These are phyloP conservation scores for Rosa rugosa DNA, from an alignment of 306 rosid species.

Conservation along the genomic window DNA sequence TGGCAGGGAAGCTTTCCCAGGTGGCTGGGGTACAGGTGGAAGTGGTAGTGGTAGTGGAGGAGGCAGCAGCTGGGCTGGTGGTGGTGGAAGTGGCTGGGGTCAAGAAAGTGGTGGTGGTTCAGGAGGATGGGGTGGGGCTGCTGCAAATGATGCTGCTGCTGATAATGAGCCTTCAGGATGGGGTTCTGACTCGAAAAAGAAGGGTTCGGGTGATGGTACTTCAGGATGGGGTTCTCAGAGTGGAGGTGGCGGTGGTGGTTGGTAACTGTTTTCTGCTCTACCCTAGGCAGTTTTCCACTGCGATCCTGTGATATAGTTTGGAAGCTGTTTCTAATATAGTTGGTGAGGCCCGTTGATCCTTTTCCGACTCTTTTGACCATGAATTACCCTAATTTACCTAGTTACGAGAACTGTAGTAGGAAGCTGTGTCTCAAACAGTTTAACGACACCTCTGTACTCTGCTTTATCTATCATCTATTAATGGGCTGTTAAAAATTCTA, in stretches of 20 bases:
- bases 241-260: constrained; percentile 34
- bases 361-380: background rate
- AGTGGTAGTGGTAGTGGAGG: constrained; percentile 33
- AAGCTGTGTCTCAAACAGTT: background rate
- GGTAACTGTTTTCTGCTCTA: constrained; percentile 21
- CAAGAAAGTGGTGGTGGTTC: constrained; percentile 28
- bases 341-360: background rate
- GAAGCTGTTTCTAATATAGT: background rate
- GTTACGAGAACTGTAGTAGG: background rate
- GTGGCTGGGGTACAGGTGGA: constrained; percentile 66
- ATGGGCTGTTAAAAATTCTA: background rate
- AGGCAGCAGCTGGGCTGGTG: constrained; percentile 23
- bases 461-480: background rate
- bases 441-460: background rate
- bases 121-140: constrained; percentile 36
- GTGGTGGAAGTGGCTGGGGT: constrained; percentile 32
- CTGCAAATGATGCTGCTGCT: constrained; percentile 31
- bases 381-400: background rate
- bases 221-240: constrained; percentile 22
- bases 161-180: constrained; percentile 47
- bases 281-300: background rate
- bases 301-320: background rate
- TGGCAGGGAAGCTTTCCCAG: constrained; percentile 88
- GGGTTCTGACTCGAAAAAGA: constrained; percentile 42
- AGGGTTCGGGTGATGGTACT: constrained; percentile 9